Conservation (phyloP, 2,329 filamentous ascomycete species). For the Trichoderma sp. region DNA sequence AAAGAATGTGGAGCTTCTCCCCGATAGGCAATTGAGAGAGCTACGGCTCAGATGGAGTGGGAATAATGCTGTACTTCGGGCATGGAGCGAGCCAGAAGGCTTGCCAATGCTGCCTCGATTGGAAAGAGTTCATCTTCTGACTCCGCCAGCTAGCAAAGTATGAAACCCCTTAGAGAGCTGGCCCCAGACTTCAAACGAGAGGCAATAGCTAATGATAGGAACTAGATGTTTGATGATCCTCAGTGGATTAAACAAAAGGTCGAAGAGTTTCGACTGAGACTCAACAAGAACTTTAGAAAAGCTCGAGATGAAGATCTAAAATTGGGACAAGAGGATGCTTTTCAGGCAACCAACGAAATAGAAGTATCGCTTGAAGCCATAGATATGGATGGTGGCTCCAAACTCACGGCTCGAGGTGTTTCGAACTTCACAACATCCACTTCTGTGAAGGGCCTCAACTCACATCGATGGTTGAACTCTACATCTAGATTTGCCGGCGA, state of each 20-base stretch:
- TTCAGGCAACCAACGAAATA: too few species aligned
- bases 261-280: too few species aligned
- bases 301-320: too few species aligned
- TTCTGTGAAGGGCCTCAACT: too few species aligned
- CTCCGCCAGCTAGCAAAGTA: background rate
- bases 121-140: background rate
- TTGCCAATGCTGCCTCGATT: background rate
- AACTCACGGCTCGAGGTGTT: too few species aligned
- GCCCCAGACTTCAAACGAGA: background rate
- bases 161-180: background rate
- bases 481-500: background rate
- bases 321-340: too few species aligned
- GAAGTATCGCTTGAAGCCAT: too few species aligned
- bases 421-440: background rate
- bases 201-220: too few species aligned
- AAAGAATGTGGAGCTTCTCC: too few species aligned
- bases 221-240: too few species aligned
- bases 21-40: background rate
- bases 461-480: background rate
- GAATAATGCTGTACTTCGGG: background rate
- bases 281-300: too few species aligned
- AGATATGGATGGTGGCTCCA: background rate
- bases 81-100: background rate
- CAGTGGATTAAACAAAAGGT: too few species aligned
- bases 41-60: background rate